These are phyloP conservation scores for Panellus pusillus DNA, from an alignment of 768 basidiomycete species.

Conservation along the genomic window DNA sequence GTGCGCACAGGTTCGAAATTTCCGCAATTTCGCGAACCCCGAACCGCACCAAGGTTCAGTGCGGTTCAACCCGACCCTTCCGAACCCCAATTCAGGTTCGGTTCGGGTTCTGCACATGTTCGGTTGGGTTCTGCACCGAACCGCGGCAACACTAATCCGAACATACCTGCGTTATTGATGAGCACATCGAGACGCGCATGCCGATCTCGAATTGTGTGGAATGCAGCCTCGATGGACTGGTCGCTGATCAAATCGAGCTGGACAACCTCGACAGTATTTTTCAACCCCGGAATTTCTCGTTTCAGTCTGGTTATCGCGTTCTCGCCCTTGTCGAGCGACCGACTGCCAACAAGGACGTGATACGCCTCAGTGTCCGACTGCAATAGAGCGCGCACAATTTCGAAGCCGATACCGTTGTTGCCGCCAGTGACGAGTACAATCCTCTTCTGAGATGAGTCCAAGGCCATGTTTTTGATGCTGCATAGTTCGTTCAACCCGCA, in stretches of 20 bases:
- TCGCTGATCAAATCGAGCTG: constrained; percentile 9
- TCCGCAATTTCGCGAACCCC: too few species aligned
- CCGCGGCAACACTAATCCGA: too few species aligned
- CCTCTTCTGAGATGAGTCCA: neutral
- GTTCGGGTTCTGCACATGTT: too few species aligned
- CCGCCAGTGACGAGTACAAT: constrained; percentile 9
- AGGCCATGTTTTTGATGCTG: too few species aligned
- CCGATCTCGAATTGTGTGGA: neutral
- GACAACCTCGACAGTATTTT: neutral
- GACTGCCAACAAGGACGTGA: constrained; percentile 5
- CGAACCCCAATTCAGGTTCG: too few species aligned
- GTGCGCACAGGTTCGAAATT: too few species aligned
- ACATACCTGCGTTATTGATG: constrained; percentile 10
- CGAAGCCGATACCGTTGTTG: constrained; percentile 14
- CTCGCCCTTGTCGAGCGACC: constrained; percentile 2
- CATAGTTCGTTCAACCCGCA: too few species aligned
- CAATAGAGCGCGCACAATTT: constrained; percentile 1
- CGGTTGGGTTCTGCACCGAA: too few species aligned
- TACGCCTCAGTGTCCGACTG: constrained; percentile 1
- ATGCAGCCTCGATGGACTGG: constrained; percentile 6
- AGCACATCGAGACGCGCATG: constrained; percentile 7
- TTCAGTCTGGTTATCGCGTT: neutral
- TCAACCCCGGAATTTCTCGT: neutral
- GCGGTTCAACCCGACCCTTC: too few species aligned
- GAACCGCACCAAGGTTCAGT: too few species aligned